Evolutionary conservation across 2,329 filamentous ascomycete genomes (phyloP).

Genomic region (Setomelanomma holmii): DNA sequence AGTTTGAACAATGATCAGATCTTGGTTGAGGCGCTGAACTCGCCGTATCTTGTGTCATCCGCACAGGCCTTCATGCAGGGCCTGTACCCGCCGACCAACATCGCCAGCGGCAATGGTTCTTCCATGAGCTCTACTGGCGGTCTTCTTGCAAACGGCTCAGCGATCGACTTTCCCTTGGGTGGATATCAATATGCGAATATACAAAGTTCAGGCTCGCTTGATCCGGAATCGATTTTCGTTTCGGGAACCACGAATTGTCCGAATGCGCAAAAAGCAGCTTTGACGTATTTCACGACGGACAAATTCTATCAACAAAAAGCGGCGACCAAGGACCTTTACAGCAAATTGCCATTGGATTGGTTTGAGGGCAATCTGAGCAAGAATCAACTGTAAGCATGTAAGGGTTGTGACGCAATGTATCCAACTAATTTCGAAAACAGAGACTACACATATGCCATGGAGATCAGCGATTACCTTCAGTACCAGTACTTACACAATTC

Average conservation of each 20-base stretch:
- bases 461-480: constrained; percentile 64
- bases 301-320: constrained; percentile 51
- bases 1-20: constrained; percentile 56
- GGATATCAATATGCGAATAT: constrained; percentile 67
- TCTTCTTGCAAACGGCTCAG: constrained; percentile 57
- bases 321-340: constrained; percentile 54
- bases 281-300: constrained; percentile 51
- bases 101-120: constrained; percentile 29
- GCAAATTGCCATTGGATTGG: constrained; percentile 51
- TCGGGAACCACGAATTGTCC: constrained; percentile 57
- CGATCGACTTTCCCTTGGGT: constrained; percentile 56
- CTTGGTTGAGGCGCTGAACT: constrained; percentile 55
- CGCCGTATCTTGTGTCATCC: constrained; percentile 58
- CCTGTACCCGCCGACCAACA: constrained; percentile 61
- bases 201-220: constrained; percentile 50
- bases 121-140: constrained; percentile 40
- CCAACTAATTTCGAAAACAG: constrained; percentile 28
- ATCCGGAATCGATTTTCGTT: constrained; percentile 60
- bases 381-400: constrained; percentile 31
- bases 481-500: constrained; percentile 62
- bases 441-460: constrained; percentile 60
- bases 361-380: constrained; percentile 52
- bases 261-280: constrained; percentile 43
- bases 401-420: not conserved
- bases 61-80: constrained; percentile 69